Evolutionary conservation across 805 yeast species (phyloP), one percentile per base, ranked within the genome.

Genomic region (Maudiozyma turicensis): DNA sequence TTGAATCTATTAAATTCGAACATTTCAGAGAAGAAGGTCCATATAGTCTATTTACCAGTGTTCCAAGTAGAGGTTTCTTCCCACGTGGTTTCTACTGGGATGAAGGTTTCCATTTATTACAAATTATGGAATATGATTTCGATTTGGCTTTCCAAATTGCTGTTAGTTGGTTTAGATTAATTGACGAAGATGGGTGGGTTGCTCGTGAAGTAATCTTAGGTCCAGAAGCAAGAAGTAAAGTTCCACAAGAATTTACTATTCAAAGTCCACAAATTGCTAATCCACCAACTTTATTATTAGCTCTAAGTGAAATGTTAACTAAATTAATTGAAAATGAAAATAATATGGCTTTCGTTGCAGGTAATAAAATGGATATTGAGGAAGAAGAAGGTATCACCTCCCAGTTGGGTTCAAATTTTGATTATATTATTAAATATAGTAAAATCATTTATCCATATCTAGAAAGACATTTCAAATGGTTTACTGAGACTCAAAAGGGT

Each of bases 31-130:
- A 72, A 11, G 95, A 86, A 59, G 93, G 90, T 0, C 95, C 96
- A 1, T 67, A 70, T 52, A 86, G 82, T 54, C 68, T 93, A 45
- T 86, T 89, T 58, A 77, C 93, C 0, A 73, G 88, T 26, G 93
- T 88, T 34, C 99, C 99, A 2, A 86, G 96, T 45, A 75, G 99
- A 47, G 87, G 95, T 0, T 87, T 86, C 60, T 93, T 93, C 67
- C 98, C 99, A 3, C 76, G 99, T 54, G 99, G 99, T 0, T 93
- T 93, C 61, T 88, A 86, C 61, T 93, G 99, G 99, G 99, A 93
- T 67, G 99, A 93, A 68, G 99, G 99, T 0, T 93, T 93, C 67
- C 96, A 91, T 64, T 71, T 91, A 51, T 71, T 90, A 40, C 95
- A 95, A 7, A 70, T 93, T 38, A 66, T 86, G 56, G 83, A 84